These are phyloP conservation scores for Castanea mollissima DNA, from an alignment of 306 rosid species.

Conservation along the genomic window DNA sequence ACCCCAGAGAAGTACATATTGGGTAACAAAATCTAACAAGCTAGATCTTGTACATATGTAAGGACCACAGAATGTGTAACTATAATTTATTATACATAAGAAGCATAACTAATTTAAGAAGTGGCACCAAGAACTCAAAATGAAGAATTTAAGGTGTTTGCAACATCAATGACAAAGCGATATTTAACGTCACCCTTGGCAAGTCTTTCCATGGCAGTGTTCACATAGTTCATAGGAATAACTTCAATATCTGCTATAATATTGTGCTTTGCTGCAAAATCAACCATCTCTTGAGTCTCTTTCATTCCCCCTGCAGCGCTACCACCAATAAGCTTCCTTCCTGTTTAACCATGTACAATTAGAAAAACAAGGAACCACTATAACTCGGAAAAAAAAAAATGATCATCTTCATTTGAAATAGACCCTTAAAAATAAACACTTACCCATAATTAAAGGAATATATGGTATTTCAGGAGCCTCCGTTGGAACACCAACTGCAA, in stretches of 20 bases:
- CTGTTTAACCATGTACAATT: neutral
- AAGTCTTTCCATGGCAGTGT: neutral
- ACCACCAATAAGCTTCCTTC: neutral
- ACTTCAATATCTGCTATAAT: neutral
- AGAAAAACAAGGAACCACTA: too few relatives aligned
- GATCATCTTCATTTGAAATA: too few relatives aligned
- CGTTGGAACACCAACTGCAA: neutral
- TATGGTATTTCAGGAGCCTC: neutral
- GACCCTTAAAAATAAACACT: neutral
- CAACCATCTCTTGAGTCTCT: neutral
- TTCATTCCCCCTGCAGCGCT: neutral
- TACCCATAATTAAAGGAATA: neutral
- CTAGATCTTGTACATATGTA: too few relatives aligned
- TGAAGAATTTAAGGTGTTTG: too few relatives aligned
- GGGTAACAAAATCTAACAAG: too few relatives aligned
- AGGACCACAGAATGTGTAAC: too few relatives aligned
- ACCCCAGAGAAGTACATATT: too few relatives aligned
- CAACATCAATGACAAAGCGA: too few relatives aligned
- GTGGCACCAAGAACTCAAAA: too few relatives aligned
- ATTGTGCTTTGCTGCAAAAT: neutral
- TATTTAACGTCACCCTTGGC: neutral
- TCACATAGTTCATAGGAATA: neutral
- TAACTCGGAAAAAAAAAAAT: too few relatives aligned
- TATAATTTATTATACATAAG: too few relatives aligned
- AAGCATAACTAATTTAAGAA: too few relatives aligned